Evolutionary conservation across 352 stramenopile genomes (phyloP).

Genomic region (Paralagenidium karlingii): DNA sequence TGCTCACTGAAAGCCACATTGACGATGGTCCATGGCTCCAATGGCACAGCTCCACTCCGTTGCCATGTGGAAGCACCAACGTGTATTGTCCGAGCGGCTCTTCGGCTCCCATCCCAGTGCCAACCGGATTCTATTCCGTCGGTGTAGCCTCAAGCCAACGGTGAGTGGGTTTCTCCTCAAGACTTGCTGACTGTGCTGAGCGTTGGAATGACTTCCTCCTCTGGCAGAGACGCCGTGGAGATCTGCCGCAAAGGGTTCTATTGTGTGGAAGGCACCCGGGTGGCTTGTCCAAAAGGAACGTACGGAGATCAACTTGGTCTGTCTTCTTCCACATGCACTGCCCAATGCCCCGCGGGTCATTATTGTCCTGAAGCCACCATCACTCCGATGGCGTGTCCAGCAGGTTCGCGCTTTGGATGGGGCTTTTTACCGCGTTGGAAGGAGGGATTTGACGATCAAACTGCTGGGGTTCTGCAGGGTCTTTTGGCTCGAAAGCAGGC

Average conservation of each 20-base stretch:
- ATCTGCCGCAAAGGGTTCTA: constrained; percentile 42
- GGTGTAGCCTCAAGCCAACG: constrained; percentile 9
- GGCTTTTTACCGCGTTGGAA: too few relatives aligned
- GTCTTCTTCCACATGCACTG: constrained; percentile 16
- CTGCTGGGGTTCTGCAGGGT: too few relatives aligned
- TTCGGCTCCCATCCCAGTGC: constrained; percentile 9
- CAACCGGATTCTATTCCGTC: constrained; percentile 24
- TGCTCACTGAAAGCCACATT: too few relatives aligned
- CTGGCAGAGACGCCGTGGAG: constrained; percentile 14
- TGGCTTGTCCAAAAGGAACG: constrained; percentile 28
- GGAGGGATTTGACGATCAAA: too few relatives aligned
- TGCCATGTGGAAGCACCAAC: constrained; percentile 25
- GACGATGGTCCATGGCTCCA: too few relatives aligned
- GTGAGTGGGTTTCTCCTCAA: too few relatives aligned
- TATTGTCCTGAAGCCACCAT: constrained; percentile 32
- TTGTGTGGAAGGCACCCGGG: constrained; percentile 24
- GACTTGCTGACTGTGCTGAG: too few relatives aligned
- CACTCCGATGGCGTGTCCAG: constrained; percentile 15
- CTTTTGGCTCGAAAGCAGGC: too few relatives aligned
- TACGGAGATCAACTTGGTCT: constrained; percentile 26
- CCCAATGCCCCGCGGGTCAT: constrained; percentile 33
- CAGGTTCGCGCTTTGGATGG: too few relatives aligned
- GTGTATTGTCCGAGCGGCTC: constrained; percentile 54
- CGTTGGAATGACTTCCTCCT: too few relatives aligned
- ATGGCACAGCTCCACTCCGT: constrained; percentile 12